Percentiles rank a stretch among this genome's conserved stretches.
phyloP scores from a whole-genome alignment of 2,329 filamentous ascomycete species.

The Apiospora phragmitis region DNA sequence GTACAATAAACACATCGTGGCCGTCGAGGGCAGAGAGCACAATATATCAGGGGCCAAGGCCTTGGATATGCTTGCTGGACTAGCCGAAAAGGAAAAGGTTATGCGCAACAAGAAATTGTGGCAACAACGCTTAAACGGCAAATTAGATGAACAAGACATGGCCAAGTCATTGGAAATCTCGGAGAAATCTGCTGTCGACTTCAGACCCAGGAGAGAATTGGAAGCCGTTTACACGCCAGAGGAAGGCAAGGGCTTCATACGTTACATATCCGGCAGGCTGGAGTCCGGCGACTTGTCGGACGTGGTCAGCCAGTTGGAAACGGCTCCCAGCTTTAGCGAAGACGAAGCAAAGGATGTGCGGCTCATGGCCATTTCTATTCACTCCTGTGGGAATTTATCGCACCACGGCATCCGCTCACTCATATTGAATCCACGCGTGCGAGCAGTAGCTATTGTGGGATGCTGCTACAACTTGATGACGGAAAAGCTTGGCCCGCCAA shows the following conservation, averaged over 20 bases:
- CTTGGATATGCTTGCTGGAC: conserved; percentile 79
- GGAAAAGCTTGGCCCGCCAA: conserved; percentile 82
- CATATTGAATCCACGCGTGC: conserved; percentile 78
- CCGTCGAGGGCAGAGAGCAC: conserved; percentile 82
- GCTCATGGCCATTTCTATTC: conserved; percentile 89
- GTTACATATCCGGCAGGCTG: conserved; percentile 75
- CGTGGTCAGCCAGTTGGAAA: conserved; percentile 31
- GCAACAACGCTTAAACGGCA: conserved; percentile 39
- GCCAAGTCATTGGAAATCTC: conserved; percentile 21
- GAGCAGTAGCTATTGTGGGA: conserved; percentile 91
- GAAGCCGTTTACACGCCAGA: conserved; percentile 54
- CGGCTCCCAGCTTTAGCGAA: conserved; percentile 25
- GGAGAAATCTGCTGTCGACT: conserved; percentile 39
- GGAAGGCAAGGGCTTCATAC: conserved; percentile 68
- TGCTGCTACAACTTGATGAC: conserved; percentile 98
- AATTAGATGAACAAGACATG: conserved; percentile 44
- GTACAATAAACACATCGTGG: conserved; percentile 84
- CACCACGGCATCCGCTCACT: conserved; percentile 91
- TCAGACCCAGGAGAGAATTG: conserved; percentile 52
- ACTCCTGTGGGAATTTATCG: conserved; percentile 96
- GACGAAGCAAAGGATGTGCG: conserved; percentile 40
- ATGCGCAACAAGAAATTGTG: conserved; percentile 84
- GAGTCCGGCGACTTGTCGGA: conserved; percentile 68
- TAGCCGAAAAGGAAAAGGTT: conserved; percentile 71
- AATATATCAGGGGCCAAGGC: conserved; percentile 84